Evolutionary conservation across 1,139 yeast species (phyloP).

Genomic region (Sugiyamaella novakii): DNA sequence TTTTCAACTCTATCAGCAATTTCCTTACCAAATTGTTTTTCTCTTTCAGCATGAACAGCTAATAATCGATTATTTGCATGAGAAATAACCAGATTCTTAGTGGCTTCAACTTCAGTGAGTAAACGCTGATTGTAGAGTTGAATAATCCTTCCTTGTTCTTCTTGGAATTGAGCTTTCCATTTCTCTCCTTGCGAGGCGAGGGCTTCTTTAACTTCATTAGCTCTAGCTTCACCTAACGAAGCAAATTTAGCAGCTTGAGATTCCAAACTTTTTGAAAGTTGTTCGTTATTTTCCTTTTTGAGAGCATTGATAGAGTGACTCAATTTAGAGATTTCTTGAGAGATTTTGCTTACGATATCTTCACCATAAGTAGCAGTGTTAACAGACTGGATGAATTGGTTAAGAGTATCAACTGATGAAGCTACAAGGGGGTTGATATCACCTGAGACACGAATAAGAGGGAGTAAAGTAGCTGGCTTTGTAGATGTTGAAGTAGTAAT

Average conservation of each 20-base stretch:
- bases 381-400: conserved; percentile 54
- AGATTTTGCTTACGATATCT: conserved; percentile 35
- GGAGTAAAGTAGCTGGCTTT: conserved; percentile 25
- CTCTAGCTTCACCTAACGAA: conserved; percentile 33
- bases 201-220: conserved; percentile 41
- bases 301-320: conserved; percentile 36
- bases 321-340: conserved; percentile 36
- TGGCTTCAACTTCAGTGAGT: conserved; percentile 65
- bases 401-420: conserved; percentile 53
- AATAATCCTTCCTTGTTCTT: conserved; percentile 66
- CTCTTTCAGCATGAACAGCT: conserved; percentile 69
- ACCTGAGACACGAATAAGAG: conserved; percentile 36
- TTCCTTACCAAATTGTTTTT: conserved; percentile 67
- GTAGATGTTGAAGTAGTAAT: conserved; percentile 3
- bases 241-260: conserved; percentile 35
- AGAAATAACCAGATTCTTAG: conserved; percentile 65
- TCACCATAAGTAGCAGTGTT: conserved; percentile 46
- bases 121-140: conserved; percentile 63
- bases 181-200: conserved; percentile 55
- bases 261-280: conserved; percentile 34
- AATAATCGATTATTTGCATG: conserved; percentile 79
- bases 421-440: conserved; percentile 52
- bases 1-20: conserved; percentile 66
- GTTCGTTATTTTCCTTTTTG: conserved; percentile 31
- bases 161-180: conserved; percentile 58